Evolutionary conservation across 768 basidiomycete species (phyloP).

Genomic region (Macrocybe gigantea): DNA sequence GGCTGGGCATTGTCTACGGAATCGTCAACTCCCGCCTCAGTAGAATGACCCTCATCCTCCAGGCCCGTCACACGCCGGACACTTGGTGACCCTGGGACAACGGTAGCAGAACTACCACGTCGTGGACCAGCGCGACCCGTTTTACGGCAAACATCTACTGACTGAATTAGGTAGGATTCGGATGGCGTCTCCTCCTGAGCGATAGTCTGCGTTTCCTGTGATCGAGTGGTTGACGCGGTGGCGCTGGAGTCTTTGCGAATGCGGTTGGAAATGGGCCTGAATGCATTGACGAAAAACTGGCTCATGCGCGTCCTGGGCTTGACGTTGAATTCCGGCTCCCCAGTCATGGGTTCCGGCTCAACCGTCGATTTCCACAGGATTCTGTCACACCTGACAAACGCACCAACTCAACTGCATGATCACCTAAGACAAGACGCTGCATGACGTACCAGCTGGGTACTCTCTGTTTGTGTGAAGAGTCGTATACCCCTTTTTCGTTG

Average conservation of each 20-base stretch:
- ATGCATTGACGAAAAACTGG: slow-evolving; percentile 48
- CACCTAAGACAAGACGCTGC: neutral
- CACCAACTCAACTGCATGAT: neutral
- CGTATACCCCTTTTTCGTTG: slow-evolving; percentile 65
- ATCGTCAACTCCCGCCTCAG: too few relatives aligned
- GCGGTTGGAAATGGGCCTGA: slow-evolving; percentile 39
- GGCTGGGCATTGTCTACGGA: neutral
- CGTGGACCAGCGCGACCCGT: neutral
- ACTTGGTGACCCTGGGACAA: neutral
- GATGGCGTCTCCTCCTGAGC: slow-evolving; percentile 18
- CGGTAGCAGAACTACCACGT: slow-evolving; percentile 3
- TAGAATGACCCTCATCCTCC: too few relatives aligned
- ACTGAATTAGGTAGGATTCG: slow-evolving; percentile 13
- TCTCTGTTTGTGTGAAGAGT: slow-evolving; percentile 74
- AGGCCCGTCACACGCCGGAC: slow-evolving; percentile 1
- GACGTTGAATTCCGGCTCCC: slow-evolving; percentile 20
- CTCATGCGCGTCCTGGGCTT: slow-evolving; percentile 43
- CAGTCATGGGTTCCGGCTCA: slow-evolving; percentile 35
- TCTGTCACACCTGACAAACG: slow-evolving; percentile 66
- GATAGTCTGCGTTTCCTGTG: slow-evolving; percentile 12
- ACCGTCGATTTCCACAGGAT: slow-evolving; percentile 79
- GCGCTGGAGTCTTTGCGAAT: slow-evolving; percentile 29
- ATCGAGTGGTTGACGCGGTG: slow-evolving; percentile 12
- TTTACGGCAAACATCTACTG: slow-evolving; percentile 10
- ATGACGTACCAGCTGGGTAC: slow-evolving; percentile 74